Evolutionary conservation across 2,329 filamentous ascomycete genomes (phyloP).

Genomic region (Cladosporium sp.): DNA sequence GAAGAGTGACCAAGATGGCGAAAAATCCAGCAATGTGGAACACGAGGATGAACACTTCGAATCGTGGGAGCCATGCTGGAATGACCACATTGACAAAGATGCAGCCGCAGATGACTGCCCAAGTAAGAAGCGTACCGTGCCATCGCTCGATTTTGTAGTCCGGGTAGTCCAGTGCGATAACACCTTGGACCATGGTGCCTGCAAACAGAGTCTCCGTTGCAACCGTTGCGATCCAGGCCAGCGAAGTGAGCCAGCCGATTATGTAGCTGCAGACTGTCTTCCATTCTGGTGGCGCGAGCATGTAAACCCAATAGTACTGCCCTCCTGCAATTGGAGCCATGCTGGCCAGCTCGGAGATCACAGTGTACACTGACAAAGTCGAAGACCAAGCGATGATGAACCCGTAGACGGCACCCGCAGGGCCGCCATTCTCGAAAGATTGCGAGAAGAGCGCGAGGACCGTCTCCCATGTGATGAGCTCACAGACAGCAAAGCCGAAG

Average conservation of each 20-base stretch:
- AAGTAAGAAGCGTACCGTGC: slow-evolving; percentile 45
- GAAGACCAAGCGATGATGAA: slow-evolving; percentile 54
- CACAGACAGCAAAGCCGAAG: slow-evolving; percentile 48
- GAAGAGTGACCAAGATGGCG: slow-evolving; percentile 51
- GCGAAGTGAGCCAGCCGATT: slow-evolving; percentile 45
- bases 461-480: slow-evolving; percentile 50
- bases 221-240: slow-evolving; percentile 47
- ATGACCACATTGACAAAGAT: slow-evolving; percentile 52
- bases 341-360: slow-evolving; percentile 49
- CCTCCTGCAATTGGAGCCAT: slow-evolving; percentile 50
- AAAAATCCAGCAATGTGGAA: slow-evolving; percentile 57
- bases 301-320: slow-evolving; percentile 51
- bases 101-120: slow-evolving; percentile 41
- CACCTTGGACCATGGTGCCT: slow-evolving; percentile 44
- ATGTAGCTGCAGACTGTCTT: slow-evolving; percentile 47
- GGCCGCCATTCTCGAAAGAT: slow-evolving; percentile 47
- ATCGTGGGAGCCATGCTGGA: slow-evolving; percentile 40
- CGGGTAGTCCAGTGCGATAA: slow-evolving; percentile 41
- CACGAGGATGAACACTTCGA: slow-evolving; percentile 46
- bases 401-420: slow-evolving; percentile 52
- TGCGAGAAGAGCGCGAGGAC: slow-evolving; percentile 47
- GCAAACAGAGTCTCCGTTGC: slow-evolving; percentile 45
- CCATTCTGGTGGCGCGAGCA: slow-evolving; percentile 44
- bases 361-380: slow-evolving; percentile 50
- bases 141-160: slow-evolving; percentile 38